Evolutionary conservation across 2,329 filamentous ascomycete genomes (phyloP).

Genomic region (Stemphylium vesicarium): DNA sequence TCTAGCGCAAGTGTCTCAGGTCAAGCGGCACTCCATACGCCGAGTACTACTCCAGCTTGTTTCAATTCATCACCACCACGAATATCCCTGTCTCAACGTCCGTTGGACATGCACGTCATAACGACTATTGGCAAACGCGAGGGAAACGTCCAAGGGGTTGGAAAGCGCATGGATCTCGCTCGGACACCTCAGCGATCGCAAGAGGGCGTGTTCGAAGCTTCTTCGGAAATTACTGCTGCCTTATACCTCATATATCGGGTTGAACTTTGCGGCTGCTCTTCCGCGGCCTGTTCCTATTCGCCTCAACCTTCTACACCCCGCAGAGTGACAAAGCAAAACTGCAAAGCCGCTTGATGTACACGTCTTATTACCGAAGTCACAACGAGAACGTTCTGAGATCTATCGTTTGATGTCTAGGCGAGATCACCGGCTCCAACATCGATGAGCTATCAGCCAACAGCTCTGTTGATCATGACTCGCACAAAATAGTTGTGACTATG

Average conservation of each 20-base stretch:
- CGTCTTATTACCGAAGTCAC: conserved; percentile 61
- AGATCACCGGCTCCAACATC: too few species aligned
- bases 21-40: conserved; percentile 2
- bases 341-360: too few species aligned
- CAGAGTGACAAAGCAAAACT: conserved; percentile 31
- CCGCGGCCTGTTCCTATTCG: conserved; percentile 7
- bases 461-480: too few species aligned
- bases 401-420: too few species aligned
- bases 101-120: conserved; percentile 1
- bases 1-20: conserved; percentile 1
- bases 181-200: neutral
- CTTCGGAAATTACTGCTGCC: conserved; percentile 12
- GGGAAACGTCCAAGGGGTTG: neutral
- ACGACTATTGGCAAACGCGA: neutral
- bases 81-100: neutral
- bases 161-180: neutral
- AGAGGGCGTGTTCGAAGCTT: neutral
- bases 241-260: too few species aligned
- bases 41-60: conserved; percentile 2
- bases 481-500: conserved; percentile 41
- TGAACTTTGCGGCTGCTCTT: too few species aligned
- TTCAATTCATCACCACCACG: conserved; percentile 10
- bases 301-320: conserved; percentile 27
- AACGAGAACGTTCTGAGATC: conserved; percentile 48
- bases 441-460: too few species aligned